Evolutionary conservation across 768 basidiomycete genomes (phyloP), one percentile per base, ranked within the genome.

Genomic region (Podaxis pistillaris): DNA sequence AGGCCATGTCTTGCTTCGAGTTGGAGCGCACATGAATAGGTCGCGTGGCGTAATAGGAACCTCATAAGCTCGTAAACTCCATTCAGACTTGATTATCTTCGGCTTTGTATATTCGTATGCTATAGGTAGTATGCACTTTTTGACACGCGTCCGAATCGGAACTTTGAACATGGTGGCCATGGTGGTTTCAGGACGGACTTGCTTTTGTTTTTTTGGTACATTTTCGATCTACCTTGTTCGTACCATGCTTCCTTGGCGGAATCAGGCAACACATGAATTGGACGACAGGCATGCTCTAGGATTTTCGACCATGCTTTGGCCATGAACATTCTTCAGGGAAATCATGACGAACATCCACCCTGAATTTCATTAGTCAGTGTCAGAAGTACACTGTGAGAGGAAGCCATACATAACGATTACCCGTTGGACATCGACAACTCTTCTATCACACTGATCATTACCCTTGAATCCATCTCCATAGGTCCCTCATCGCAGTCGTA

Each of bases 1-100:
- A 77, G 12, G 67, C 77, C 17, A 66, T 84, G 66, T 56, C 56
- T n/a, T 64, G 64, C 40, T 67, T 67, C 56, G 55, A 65, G 26
- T 50, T 22, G 56, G n/a, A 56, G 37, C 19, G 44, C 44, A n/a
- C 28, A 54, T 60, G 60, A 46, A 41, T 49, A 36, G 37, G 17
- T 26, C 24, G 52, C 15, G 15, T 30, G 15, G 12, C 36, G 33
- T 53, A 24, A 28, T 60, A 52, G 50, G 38, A 12, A 17, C 50
- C 26, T 46, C 33, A 50, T 8, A n/a, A 28, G 2, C 40, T 55
- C 28, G 13, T 44, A 37, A 62, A 46, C 41, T 51, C 58, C 47
- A 26, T 51, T 28, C 30, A 26, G n/a, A 13, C 37, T 4, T 26
- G 36, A 17, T 37, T 40, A 33, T 17, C 36, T 22, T 49, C 12